Evolutionary conservation across 345 rosid species (phyloP).

Genomic region (Adansonia digitata): DNA sequence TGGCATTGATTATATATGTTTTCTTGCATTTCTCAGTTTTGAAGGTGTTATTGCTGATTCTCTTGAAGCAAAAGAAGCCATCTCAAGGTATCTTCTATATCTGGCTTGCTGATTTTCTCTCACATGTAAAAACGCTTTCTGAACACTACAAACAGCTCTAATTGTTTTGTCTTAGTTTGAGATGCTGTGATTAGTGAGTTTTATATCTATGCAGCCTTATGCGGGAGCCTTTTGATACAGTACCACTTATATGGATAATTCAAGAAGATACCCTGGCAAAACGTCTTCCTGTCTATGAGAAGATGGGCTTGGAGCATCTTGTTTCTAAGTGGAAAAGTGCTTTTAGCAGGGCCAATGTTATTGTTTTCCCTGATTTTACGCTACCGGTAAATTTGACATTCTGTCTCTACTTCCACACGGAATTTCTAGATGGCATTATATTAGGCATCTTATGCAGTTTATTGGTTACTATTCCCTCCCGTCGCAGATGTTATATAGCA

Average conservation of each 20-base stretch:
- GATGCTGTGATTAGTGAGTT: conserved; percentile 48
- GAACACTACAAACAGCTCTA: not conserved
- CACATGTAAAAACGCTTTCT: not conserved
- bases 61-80: conserved; percentile 74
- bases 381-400: conserved; percentile 53
- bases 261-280: conserved; percentile 81
- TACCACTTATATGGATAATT: conserved; percentile 88
- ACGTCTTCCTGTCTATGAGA: conserved; percentile 61
- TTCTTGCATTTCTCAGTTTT: conserved; percentile 46
- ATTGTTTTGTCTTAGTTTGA: conserved; percentile 20
- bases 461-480: conserved; percentile 27
- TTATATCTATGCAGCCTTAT: conserved; percentile 85
- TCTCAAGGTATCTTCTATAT: conserved; percentile 52
- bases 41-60: conserved; percentile 84
- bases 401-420: not conserved
- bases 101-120: not conserved
- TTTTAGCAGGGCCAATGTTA: conserved; percentile 66
- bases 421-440: conserved; percentile 7
- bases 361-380: conserved; percentile 74
- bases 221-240: conserved; percentile 90
- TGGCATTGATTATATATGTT: conserved; percentile 21
- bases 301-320: conserved; percentile 54
- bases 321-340: conserved; percentile 66
- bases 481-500: conserved; percentile 81
- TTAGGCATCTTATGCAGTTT: conserved; percentile 21